Evolutionary conservation across 1,284 basidiomycete genomes (phyloP).

Genomic region (Wallemia hederae): DNA sequence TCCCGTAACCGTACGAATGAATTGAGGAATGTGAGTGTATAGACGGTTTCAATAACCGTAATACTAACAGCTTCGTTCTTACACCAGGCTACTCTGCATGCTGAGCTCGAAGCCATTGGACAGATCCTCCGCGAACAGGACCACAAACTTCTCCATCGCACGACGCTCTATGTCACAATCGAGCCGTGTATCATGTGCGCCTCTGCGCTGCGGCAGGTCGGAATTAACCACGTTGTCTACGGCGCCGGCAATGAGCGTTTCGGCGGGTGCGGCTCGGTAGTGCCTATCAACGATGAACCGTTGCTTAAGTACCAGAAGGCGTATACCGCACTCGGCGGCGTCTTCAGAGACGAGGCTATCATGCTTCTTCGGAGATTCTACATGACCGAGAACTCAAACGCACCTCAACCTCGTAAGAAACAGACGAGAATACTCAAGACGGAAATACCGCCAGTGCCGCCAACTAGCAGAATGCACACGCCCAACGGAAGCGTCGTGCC

Average conservation of each 20-base stretch:
- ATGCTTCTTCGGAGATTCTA: constrained; percentile 84
- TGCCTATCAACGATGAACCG: constrained; percentile 45
- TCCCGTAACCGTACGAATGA: constrained; percentile 88
- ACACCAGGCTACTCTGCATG: constrained; percentile 84
- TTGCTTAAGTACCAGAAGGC: constrained; percentile 25
- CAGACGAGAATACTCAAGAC: constrained; percentile 39
- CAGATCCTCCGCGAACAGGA: constrained; percentile 36
- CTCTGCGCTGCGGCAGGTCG: constrained; percentile 70
- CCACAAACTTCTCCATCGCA: constrained; percentile 33
- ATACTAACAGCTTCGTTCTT: too few species aligned
- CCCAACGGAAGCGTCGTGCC: background rate
- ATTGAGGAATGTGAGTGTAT: constrained; percentile 40
- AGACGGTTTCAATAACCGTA: too few species aligned
- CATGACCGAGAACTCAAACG: constrained; percentile 76
- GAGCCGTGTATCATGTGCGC: constrained; percentile 99
- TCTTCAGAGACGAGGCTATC: constrained; percentile 71
- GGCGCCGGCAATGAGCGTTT: constrained; percentile 92
- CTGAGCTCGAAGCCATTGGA: constrained; percentile 91
- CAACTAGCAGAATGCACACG: background rate
- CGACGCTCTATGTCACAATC: constrained; percentile 86
- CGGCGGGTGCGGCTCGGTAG: constrained; percentile 83
- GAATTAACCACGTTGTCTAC: constrained; percentile 69
- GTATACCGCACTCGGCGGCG: constrained; percentile 54
- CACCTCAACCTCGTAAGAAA: constrained; percentile 45
- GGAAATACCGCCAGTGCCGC: constrained; percentile 21